Conservation (phyloP, 169 alveolate genomes). For the Plasmodium gonderi region DNA sequence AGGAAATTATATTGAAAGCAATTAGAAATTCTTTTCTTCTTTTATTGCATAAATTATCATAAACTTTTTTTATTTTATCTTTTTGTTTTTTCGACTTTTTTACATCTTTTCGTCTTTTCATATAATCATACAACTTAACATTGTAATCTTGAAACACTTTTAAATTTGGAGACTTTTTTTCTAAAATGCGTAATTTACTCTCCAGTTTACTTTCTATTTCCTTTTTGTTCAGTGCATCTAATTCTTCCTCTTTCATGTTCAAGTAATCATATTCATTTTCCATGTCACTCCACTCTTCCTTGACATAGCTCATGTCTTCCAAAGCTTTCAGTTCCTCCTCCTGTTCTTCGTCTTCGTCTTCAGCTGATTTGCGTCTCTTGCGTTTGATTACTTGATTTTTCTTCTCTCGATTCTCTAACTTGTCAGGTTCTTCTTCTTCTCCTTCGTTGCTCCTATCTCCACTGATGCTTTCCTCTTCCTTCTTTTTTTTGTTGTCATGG, state of each 20-base stretch:
- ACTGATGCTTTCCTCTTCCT: neutral
- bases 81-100: conserved; percentile 66
- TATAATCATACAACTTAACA: conserved; percentile 78
- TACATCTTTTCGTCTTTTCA: conserved; percentile 78
- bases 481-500: neutral
- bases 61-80: conserved; percentile 75
- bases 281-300: conserved; percentile 46
- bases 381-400: no score
- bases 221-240: conserved; percentile 77
- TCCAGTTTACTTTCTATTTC: conserved; percentile 78
- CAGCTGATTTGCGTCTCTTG: conserved; percentile 2
- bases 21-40: conserved; percentile 85
- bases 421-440: neutral
- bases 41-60: conserved; percentile 78
- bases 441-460: neutral
- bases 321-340: conserved; percentile 51
- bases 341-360: conserved; percentile 24
- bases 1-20: conserved; percentile 88
- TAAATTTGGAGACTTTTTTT: conserved; percentile 76
- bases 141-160: conserved; percentile 77
- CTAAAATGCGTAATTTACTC: conserved; percentile 66
- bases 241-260: conserved; percentile 72
- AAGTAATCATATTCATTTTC: conserved; percentile 74
- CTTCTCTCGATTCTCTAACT: neutral
- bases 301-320: conserved; percentile 30